Conservation (phyloP, 495 filamentous ascomycete species). For the Copromyces sp. region DNA sequence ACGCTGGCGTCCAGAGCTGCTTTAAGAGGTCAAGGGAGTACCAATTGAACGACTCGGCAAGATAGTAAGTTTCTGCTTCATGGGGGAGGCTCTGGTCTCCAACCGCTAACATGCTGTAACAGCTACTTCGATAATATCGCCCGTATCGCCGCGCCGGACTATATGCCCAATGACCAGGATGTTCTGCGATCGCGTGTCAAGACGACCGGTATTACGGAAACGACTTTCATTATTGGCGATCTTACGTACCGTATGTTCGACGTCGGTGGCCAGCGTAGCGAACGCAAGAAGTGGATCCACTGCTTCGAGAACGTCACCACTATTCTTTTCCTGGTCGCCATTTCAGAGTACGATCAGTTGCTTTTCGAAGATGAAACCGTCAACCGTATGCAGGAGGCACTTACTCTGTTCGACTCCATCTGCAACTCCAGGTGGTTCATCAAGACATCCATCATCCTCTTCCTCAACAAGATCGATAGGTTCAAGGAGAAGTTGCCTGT, state of each 20-base stretch:
- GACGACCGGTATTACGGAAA: constrained; percentile 99
- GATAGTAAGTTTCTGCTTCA: constrained; percentile 63
- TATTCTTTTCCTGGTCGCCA: constrained; percentile 96
- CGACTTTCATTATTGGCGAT: constrained; percentile 95
- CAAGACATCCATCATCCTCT: constrained; percentile 98
- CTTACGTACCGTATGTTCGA: constrained; percentile 99
- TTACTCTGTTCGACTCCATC: constrained; percentile 97
- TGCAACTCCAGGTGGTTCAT: constrained; percentile 99
- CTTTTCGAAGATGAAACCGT: constrained; percentile 90
- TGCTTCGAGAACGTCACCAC: constrained; percentile 99
- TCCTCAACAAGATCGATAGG: constrained; percentile 99
- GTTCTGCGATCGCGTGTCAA: constrained; percentile 96
- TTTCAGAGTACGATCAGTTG: constrained; percentile 97
- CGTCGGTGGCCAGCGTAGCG: constrained; percentile 94
- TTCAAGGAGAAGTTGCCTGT: constrained; percentile 99
- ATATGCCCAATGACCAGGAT: constrained; percentile 95
- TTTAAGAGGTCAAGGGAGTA: constrained; percentile 94
- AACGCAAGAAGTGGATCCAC: constrained; percentile 99
- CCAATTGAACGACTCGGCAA: constrained; percentile 93
- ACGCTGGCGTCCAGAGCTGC: constrained; percentile 89
- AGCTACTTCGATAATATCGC: constrained; percentile 97
- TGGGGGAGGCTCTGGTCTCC: constrained; percentile 1
- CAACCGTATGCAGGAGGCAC: constrained; percentile 99
- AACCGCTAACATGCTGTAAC: constrained; percentile 22
- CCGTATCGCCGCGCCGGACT: constrained; percentile 83